phyloP scores from a whole-genome alignment of 495 filamentous ascomycete genomes.

The Daldinia childiae region DNA sequence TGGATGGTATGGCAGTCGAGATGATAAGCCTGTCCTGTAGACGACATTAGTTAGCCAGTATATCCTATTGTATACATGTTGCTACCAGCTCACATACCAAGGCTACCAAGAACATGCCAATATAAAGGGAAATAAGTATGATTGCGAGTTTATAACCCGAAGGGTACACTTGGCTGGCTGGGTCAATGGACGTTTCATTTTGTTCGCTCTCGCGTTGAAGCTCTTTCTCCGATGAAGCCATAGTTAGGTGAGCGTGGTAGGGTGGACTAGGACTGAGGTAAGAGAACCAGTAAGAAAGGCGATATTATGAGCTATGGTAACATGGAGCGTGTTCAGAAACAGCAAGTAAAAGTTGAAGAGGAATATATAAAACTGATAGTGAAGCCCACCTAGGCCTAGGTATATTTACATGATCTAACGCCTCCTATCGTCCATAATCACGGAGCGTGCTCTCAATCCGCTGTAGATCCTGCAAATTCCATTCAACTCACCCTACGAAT shows the following conservation, averaged over 20 bases:
- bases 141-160: not conserved
- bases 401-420: not conserved
- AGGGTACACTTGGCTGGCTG: not conserved
- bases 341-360: not conserved
- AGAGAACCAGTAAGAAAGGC: not conserved
- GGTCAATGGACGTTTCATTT: not conserved
- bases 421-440: not conserved
- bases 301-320: not conserved
- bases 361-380: not conserved
- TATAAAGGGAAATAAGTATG: not conserved
- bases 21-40: conserved; percentile 4
- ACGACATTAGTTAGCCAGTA: not conserved
- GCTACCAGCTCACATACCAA: not conserved
- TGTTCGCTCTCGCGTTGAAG: not conserved
- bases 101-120: not conserved
- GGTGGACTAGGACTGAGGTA: not conserved
- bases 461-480: not conserved
- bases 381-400: not conserved
- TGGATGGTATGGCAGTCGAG: conserved; percentile 59
- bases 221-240: not conserved
- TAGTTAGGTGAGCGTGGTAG: not conserved
- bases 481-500: not conserved
- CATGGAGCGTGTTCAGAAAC: not conserved
- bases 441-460: conserved; percentile 1
- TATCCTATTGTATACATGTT: not conserved